Evolutionary conservation across 371 early-diverging fungal genomes (phyloP).

Genomic region (Circinella umbellata): DNA sequence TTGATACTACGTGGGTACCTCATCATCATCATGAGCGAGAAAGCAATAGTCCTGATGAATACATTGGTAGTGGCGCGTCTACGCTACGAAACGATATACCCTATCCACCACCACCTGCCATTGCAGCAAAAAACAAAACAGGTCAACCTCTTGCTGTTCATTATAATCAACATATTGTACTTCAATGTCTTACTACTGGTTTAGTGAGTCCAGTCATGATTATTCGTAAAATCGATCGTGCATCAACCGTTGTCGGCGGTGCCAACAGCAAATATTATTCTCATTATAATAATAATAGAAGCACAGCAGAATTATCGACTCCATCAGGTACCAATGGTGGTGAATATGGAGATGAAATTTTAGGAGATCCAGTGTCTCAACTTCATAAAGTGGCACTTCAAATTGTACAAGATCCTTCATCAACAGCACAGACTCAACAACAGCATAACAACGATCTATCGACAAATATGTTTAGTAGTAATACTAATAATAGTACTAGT

Average conservation of each 20-base stretch:
- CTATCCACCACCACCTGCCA: slow-evolving; percentile 63
- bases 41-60: slow-evolving; percentile 10
- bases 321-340: slow-evolving; percentile 29
- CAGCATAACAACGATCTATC: not conserved
- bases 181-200: slow-evolving; percentile 78
- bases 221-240: slow-evolving; percentile 76
- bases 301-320: not conserved
- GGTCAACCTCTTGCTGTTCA: slow-evolving; percentile 64
- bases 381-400: slow-evolving; percentile 89
- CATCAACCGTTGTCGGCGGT: slow-evolving; percentile 68
- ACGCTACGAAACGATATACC: slow-evolving; percentile 17
- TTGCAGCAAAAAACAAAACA: slow-evolving; percentile 54
- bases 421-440: not conserved
- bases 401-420: slow-evolving; percentile 49
- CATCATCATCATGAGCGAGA: not conserved
- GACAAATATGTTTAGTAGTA: not conserved
- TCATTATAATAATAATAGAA: not conserved
- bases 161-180: slow-evolving; percentile 77
- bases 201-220: slow-evolving; percentile 77
- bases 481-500: not conserved
- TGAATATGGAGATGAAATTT: slow-evolving; percentile 46
- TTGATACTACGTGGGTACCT: slow-evolving; percentile 28
- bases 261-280: slow-evolving; percentile 17
- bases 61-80: slow-evolving; percentile 15
- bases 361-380: slow-evolving; percentile 76